Percentiles rank a stretch among this genome's conserved stretches.
These are phyloP conservation scores for Sanguinoderma infundibulare DNA, from an alignment of 1,284 basidiomycete genomes.

Conservation along the genomic window DNA sequence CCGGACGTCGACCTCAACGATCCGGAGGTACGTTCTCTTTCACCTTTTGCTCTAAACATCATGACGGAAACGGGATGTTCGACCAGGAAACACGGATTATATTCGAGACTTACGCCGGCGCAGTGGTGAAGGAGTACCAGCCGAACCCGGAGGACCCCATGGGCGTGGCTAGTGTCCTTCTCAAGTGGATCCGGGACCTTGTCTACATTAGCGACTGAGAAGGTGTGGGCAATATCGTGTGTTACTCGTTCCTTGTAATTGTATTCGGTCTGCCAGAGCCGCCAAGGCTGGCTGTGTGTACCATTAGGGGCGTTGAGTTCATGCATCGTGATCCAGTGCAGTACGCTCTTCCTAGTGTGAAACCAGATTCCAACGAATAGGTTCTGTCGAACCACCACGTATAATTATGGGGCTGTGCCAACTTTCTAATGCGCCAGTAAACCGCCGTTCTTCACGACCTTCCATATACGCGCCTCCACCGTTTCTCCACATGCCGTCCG, in stretches of 20 bases:
- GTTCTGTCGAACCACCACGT: neutral
- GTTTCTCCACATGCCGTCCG: too few species aligned
- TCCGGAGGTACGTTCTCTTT: neutral
- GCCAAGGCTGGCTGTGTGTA: too few species aligned
- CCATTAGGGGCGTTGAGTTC: too few species aligned
- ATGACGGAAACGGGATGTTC: neutral
- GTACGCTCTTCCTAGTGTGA: too few species aligned
- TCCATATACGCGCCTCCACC: too few species aligned
- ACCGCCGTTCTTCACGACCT: too few species aligned
- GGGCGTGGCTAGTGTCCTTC: slow-evolving; percentile 1
- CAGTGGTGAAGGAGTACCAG: slow-evolving; percentile 8
- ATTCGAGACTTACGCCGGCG: slow-evolving; percentile 16
- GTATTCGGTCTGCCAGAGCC: too few species aligned
- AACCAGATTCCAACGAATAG: neutral
- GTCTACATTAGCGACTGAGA: slow-evolving; percentile 2
- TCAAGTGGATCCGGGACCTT: neutral
- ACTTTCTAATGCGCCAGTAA: too few species aligned
- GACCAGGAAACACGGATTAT: slow-evolving; percentile 13
- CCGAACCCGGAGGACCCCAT: neutral
- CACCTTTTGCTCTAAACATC: neutral
- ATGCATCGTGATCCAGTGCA: too few species aligned
- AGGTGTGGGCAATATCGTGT: too few species aligned
- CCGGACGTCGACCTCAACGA: neutral
- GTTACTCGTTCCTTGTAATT: too few species aligned
- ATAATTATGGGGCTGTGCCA: too few species aligned